phyloP scores from a whole-genome alignment of 192 early-diverging fungal genomes.

The Gryganskiella cystojenkinii region DNA sequence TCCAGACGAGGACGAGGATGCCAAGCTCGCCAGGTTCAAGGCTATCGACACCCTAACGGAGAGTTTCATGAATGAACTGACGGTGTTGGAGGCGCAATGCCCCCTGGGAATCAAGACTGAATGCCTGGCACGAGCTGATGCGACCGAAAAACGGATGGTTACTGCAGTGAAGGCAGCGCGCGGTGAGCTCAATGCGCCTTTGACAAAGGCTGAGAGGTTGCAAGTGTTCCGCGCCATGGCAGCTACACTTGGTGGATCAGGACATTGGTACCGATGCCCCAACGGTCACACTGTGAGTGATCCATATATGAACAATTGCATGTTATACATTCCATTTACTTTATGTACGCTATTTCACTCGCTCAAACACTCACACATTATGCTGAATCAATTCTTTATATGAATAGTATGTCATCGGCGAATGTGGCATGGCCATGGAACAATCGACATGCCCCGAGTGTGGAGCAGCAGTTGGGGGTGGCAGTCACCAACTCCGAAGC shows the following conservation, averaged over 20 bases:
- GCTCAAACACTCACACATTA: no score
- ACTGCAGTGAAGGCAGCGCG: background rate
- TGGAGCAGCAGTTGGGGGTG: conserved; percentile 44
- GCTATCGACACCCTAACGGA: background rate
- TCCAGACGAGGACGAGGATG: background rate
- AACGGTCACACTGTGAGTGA: conserved; percentile 3
- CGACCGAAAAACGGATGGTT: conserved; percentile 25
- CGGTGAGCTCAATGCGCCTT: background rate
- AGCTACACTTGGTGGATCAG: conserved; percentile 14
- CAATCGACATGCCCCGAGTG: conserved; percentile 47
- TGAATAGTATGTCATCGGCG: conserved; percentile 10
- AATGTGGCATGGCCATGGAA: conserved; percentile 51
- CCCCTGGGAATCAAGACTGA: conserved; percentile 25
- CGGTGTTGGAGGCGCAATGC: background rate
- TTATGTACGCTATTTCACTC: no score
- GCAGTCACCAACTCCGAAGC: conserved; percentile 11
- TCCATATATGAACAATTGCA: background rate
- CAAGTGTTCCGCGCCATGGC: conserved; percentile 45
- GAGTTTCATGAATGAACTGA: conserved; percentile 7
- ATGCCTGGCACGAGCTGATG: background rate
- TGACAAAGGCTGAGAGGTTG: conserved; percentile 43
- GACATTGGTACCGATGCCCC: conserved; percentile 56
- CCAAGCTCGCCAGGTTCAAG: background rate
- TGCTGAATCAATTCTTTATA: no score
- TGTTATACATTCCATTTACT: background rate